Base-by-base conservation (phyloP, 495 filamentous ascomycete genomes). In the Aspergillus nidulans region DNA sequence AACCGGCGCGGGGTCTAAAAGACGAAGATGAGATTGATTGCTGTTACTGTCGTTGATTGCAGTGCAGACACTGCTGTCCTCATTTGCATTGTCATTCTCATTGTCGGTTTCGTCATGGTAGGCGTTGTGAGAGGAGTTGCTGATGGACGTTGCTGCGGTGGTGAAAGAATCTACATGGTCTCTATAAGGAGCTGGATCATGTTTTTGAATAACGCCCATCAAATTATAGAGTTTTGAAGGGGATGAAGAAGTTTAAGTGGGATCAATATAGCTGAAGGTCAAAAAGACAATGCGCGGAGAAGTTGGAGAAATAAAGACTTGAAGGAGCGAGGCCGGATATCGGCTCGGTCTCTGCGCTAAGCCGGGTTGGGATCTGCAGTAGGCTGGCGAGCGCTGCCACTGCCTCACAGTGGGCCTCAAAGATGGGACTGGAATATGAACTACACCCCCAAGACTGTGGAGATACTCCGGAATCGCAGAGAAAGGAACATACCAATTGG, bases 61-160 rank as follows among this genome's bases (percentile, higher is more conserved):
- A 9, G 59, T 64, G 16, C 53, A 57, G 1, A 62, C 51, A 26
- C 60, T 66, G 16, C 41, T 41, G 10, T n/a, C n/a, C n/a, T n/a
- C n/a, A n/a, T n/a, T n/a, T n/a, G n/a, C n/a, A n/a, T n/a, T n/a
- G n/a, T n/a, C n/a, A n/a, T n/a, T n/a, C n/a, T n/a, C n/a, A n/a
- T n/a, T n/a, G n/a, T n/a, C 60, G 26, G 26, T 20, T 19, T 53
- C 48, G 25, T 48, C 16, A 18, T 49, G 9, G 41, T 34, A 19
- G n/a, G 21, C n/a, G 42, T 39, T 9, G 26, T 46, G 7, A 21
- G 13, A 39, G 42, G 12, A 39, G 12, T 9, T 23, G 26, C 36
- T 18, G 28, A 24, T 25, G 21, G 4, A 8, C 3, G 6, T 30
- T 1, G 28, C 40, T 8, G 42, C 26, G 21, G 38, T 48, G 19